A percentile compares a stretch with the other conserved stretches of the same genome.
These are phyloP conservation scores for Mycena olivaceomarginata DNA, from an alignment of 768 basidiomycete species.

Conservation along the genomic window DNA sequence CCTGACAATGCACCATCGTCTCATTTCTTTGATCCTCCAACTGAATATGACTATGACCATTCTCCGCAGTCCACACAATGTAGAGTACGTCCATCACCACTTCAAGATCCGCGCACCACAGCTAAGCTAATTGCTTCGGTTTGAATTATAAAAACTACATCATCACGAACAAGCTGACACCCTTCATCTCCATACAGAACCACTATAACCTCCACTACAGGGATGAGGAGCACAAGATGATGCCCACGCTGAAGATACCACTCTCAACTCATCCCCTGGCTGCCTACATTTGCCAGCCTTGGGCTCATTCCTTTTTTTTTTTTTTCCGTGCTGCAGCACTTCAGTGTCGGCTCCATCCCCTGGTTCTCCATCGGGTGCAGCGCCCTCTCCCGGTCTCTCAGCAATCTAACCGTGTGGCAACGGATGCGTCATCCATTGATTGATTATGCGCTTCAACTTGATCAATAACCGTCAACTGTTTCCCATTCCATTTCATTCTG, in stretches of 20 bases:
- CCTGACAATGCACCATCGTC: conserved; percentile 22
- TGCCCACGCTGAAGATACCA: conserved; percentile 16
- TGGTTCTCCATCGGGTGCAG: conserved; percentile 63
- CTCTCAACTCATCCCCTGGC: too few species aligned
- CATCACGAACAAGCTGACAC: conserved; percentile 63
- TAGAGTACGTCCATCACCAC: conserved; percentile 24
- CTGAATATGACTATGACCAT: too few species aligned
- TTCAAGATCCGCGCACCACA: too few species aligned
- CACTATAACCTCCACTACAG: conserved; percentile 4
- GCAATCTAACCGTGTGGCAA: conserved; percentile 51
- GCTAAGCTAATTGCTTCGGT: too few species aligned
- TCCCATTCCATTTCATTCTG: too few species aligned
- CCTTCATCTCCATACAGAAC: conserved; percentile 70
- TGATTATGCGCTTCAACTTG: too few species aligned
- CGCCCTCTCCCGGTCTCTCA: conserved; percentile 50
- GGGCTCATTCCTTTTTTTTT: background rate
- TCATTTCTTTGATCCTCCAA: background rate
- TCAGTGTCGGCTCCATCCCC: conserved; percentile 62
- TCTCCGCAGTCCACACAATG: conserved; percentile 12
- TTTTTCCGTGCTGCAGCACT: conserved; percentile 49
- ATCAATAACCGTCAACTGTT: too few species aligned
- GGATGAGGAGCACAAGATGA: background rate
- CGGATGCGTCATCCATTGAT: background rate
- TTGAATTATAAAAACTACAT: conserved; percentile 55
- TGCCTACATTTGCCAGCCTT: too few species aligned